Percentiles rank a stretch among this genome's conserved stretches.
Conservation (phyloP, 2,329 filamentous ascomycete species). For the Trichoderma koningii region DNA sequence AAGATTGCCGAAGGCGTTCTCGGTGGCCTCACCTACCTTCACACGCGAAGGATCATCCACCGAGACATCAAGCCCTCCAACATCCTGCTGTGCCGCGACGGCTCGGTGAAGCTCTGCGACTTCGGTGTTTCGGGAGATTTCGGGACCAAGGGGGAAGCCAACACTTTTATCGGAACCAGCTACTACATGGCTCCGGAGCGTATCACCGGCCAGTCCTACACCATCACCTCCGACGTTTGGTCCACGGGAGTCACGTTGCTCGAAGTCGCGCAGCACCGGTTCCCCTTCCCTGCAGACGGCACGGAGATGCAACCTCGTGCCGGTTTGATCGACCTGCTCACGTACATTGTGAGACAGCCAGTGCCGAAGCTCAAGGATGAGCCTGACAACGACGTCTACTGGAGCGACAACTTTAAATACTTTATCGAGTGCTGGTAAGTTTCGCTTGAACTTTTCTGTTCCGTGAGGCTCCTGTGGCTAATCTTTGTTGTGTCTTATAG, state of each 20-base stretch:
- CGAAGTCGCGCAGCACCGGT: slow-evolving; percentile 98
- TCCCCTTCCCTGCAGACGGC: slow-evolving; percentile 96
- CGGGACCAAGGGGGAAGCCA: slow-evolving; percentile 96
- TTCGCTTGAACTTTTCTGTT: slow-evolving; percentile 25
- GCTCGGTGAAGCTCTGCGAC: slow-evolving; percentile 96
- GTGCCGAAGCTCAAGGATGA: slow-evolving; percentile 97
- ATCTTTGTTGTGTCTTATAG: slow-evolving; percentile 49
- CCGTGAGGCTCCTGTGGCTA: slow-evolving; percentile 26
- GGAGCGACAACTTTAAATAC: slow-evolving; percentile 98
- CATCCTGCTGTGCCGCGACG: slow-evolving; percentile 87
- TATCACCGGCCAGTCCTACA: slow-evolving; percentile 96
- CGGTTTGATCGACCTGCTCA: slow-evolving; percentile 90
- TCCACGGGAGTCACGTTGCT: slow-evolving; percentile 93
- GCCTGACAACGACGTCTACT: slow-evolving; percentile 82
- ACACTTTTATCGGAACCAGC: slow-evolving; percentile 97
- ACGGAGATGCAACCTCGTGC: slow-evolving; percentile 93
- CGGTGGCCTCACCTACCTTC: slow-evolving; percentile 90
- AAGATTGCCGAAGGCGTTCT: slow-evolving; percentile 96
- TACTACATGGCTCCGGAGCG: slow-evolving; percentile 99
- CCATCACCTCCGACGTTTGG: slow-evolving; percentile 98
- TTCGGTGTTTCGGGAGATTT: slow-evolving; percentile 98
- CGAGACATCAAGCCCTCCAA: slow-evolving; percentile 99
- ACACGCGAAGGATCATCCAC: slow-evolving; percentile 96
- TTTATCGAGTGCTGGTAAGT: slow-evolving; percentile 99
- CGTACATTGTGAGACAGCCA: slow-evolving; percentile 94